A percentile compares a stretch with the other conserved stretches of the same genome.
These are phyloP conservation scores for Luzula sylvatica DNA, from an alignment of 176 grass and related monocot genomes.

Conservation along the genomic window DNA sequence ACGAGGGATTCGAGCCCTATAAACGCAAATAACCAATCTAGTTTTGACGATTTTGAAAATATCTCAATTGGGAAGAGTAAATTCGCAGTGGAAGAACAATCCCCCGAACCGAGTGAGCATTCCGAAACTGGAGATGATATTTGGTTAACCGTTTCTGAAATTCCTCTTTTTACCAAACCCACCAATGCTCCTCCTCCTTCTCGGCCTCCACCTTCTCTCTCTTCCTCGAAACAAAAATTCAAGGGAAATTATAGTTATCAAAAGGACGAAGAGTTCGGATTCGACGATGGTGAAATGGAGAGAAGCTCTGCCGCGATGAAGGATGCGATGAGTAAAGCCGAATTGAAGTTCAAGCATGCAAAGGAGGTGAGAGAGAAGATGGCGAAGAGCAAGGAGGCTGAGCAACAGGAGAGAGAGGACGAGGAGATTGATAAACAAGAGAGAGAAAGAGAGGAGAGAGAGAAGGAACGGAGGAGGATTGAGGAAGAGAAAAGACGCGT, in stretches of 20 bases:
- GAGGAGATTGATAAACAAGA: constrained; percentile 12
- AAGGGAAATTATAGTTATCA: constrained; percentile 43
- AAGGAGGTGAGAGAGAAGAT: constrained; percentile 71
- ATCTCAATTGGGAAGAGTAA: constrained; percentile 27
- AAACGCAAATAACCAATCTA: constrained; percentile 31
- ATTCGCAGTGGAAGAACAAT: constrained; percentile 40
- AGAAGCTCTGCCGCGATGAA: constrained; percentile 66
- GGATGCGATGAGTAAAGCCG: constrained; percentile 90
- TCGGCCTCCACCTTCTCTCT: constrained; percentile 55
- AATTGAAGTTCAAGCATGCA: constrained; percentile 93
- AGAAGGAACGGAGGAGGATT: constrained; percentile 22
- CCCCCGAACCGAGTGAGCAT: constrained; percentile 37
- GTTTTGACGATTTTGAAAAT: constrained; percentile 40
- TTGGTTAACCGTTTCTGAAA: constrained; percentile 97
- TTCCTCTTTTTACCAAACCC: constrained; percentile 77
- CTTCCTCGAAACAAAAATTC: constrained; percentile 25
- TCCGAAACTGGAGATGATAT: constrained; percentile 60
- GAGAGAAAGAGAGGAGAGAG: constrained; percentile 21
- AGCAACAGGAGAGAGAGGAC: constrained; percentile 23
- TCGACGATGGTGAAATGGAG: constrained; percentile 65
- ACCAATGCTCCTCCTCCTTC: constrained; percentile 82
- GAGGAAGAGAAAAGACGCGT: constrained; percentile 23
- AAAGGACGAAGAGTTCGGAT: constrained; percentile 54
- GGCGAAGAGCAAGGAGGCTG: constrained; percentile 19
- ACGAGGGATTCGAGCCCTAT: constrained; percentile 31